Evolutionary conservation across 495 filamentous ascomycete species (phyloP).

Genomic region (Talaromyces nanjingensis): DNA sequence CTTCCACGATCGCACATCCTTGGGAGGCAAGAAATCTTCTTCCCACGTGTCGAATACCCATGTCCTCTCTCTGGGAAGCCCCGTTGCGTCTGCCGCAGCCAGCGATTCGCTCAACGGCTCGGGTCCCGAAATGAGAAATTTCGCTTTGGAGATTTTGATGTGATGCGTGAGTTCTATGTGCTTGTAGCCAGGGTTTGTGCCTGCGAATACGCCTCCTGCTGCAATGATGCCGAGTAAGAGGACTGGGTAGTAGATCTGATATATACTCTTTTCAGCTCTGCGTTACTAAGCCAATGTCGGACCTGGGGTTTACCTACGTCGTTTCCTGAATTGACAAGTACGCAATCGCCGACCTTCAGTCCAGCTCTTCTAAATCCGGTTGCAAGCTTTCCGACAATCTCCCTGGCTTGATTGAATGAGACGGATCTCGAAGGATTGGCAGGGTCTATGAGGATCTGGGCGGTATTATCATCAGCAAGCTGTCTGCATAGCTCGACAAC

Average conservation of each 20-base stretch:
- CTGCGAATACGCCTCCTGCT: conserved; percentile 45
- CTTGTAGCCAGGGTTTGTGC: conserved; percentile 53
- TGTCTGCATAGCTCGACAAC: background rate
- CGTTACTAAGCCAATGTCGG: background rate
- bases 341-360: background rate
- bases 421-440: background rate
- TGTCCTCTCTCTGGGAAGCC: conserved; percentile 41
- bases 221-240: conserved; percentile 49
- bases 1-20: conserved; percentile 42
- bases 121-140: conserved; percentile 49
- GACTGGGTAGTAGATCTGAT: conserved; percentile 50
- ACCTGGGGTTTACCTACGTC: conserved; percentile 13
- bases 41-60: conserved; percentile 42
- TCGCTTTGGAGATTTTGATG: conserved; percentile 43
- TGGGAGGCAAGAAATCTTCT: conserved; percentile 24
- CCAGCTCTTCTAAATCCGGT: background rate
- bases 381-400: background rate
- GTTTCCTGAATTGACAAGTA: conserved; percentile 21
- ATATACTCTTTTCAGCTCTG: background rate
- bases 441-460: background rate
- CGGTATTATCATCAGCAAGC: background rate
- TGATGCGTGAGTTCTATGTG: conserved; percentile 58
- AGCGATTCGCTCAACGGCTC: conserved; percentile 42
- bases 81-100: conserved; percentile 41
- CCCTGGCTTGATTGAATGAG: background rate